Evolutionary conservation across 2,329 filamentous ascomycete species (phyloP).

Genomic region (Penicillium corylophilum): DNA sequence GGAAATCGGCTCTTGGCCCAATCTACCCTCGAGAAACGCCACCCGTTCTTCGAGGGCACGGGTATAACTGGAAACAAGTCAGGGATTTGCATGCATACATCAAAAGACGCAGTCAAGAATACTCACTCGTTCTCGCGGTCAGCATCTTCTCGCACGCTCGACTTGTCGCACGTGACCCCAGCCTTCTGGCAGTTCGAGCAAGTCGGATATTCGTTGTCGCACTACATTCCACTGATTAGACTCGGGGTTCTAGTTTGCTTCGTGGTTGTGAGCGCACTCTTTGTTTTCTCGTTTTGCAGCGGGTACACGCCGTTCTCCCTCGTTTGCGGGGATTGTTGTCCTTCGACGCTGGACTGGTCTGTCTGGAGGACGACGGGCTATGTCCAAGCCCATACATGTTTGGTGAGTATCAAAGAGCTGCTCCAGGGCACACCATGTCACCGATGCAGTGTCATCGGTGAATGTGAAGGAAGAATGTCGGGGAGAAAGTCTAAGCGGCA

Average conservation of each 20-base stretch:
- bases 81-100: neutral
- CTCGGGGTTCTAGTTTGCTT: neutral
- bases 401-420: neutral
- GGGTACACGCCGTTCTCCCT: constrained; percentile 46
- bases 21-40: constrained; percentile 41
- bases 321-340: constrained; percentile 47
- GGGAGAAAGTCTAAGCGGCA: neutral
- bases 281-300: constrained; percentile 49
- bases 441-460: neutral
- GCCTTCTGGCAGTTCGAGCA: constrained; percentile 49
- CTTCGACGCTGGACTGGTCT: constrained; percentile 26
- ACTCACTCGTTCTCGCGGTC: constrained; percentile 37
- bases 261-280: constrained; percentile 31
- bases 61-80: constrained; percentile 37
- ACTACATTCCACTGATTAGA: constrained; percentile 28
- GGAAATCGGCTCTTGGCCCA: constrained; percentile 19
- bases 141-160: constrained; percentile 41
- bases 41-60: constrained; percentile 45
- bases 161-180: constrained; percentile 45
- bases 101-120: neutral
- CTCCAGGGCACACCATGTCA: neutral
- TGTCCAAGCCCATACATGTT: constrained; percentile 19
- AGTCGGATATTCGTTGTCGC: constrained; percentile 46
- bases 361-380: constrained; percentile 19
- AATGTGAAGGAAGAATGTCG: neutral